Conservation (phyloP, 2,329 filamentous ascomycete genomes). For the Clathrospora elynae region DNA sequence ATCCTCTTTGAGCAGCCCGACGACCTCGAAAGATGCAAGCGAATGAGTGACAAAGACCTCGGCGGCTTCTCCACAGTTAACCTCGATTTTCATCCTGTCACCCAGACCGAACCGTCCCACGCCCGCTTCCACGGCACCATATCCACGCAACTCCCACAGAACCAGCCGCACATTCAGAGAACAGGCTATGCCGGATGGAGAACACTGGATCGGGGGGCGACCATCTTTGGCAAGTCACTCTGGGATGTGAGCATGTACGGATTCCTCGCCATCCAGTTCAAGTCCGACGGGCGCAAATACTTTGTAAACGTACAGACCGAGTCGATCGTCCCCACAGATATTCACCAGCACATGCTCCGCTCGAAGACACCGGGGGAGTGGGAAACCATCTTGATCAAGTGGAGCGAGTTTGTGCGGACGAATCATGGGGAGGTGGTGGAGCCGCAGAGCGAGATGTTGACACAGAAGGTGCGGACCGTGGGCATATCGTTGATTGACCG, state of each 20-base stretch:
- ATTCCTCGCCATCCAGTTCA: constrained; percentile 85
- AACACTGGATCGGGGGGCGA: constrained; percentile 75
- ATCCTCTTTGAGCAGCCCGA: constrained; percentile 64
- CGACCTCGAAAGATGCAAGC: constrained; percentile 61
- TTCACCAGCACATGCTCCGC: constrained; percentile 92
- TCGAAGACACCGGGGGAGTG: constrained; percentile 79
- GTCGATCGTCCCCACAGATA: constrained; percentile 87
- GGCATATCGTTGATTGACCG: constrained; percentile 90
- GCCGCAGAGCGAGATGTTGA: constrained; percentile 87
- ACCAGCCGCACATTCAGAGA: constrained; percentile 74
- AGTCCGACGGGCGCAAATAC: constrained; percentile 89
- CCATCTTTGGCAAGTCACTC: constrained; percentile 81
- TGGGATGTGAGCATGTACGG: constrained; percentile 91
- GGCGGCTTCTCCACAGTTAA: constrained; percentile 80
- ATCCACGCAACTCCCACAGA: constrained; percentile 78
- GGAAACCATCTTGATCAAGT: constrained; percentile 93
- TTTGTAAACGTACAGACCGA: constrained; percentile 96
- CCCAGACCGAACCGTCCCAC: constrained; percentile 64
- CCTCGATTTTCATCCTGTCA: constrained; percentile 66
- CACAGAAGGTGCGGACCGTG: constrained; percentile 81
- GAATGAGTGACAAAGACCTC: constrained; percentile 85
- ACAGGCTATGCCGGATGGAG: constrained; percentile 90
- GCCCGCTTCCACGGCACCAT: constrained; percentile 86
- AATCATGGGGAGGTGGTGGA: constrained; percentile 92
- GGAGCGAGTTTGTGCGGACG: constrained; percentile 91